These are phyloP conservation scores for Schizothecium vesticola DNA, from an alignment of 495 filamentous ascomycete species.

Conservation along the genomic window DNA sequence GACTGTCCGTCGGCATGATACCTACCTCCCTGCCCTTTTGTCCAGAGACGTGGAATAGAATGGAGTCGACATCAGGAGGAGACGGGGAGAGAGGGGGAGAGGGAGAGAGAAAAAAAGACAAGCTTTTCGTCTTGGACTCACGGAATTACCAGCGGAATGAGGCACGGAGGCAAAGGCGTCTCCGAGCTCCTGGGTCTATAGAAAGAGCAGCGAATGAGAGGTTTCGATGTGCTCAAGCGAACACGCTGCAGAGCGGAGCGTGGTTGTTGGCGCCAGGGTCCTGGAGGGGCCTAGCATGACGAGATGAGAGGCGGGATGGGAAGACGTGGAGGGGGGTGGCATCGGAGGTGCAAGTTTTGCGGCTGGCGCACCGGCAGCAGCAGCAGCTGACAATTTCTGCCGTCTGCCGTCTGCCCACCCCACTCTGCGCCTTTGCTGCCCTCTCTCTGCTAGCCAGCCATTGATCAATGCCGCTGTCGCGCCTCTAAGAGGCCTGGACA, in stretches of 20 bases:
- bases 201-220: neutral
- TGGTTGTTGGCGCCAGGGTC: neutral
- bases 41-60: no score
- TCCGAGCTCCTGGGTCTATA: neutral
- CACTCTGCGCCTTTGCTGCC: neutral
- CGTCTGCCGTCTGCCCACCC: neutral
- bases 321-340: no score
- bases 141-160: neutral
- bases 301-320: neutral
- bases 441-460: neutral
- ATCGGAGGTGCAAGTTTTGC: neutral
- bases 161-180: neutral
- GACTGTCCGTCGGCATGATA: no score
- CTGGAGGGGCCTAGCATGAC: neutral
- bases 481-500: neutral
- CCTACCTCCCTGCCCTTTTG: no score
- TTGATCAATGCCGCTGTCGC: neutral
- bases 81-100: neutral
- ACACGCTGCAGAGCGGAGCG: neutral
- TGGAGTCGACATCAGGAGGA: neutral
- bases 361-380: neutral
- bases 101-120: neutral
- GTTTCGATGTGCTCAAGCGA: neutral
- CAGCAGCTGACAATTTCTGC: neutral
- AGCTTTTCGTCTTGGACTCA: neutral